phyloP scores from a whole-genome alignment of 345 rosid genomes.

The Dovyalis caffra region DNA sequence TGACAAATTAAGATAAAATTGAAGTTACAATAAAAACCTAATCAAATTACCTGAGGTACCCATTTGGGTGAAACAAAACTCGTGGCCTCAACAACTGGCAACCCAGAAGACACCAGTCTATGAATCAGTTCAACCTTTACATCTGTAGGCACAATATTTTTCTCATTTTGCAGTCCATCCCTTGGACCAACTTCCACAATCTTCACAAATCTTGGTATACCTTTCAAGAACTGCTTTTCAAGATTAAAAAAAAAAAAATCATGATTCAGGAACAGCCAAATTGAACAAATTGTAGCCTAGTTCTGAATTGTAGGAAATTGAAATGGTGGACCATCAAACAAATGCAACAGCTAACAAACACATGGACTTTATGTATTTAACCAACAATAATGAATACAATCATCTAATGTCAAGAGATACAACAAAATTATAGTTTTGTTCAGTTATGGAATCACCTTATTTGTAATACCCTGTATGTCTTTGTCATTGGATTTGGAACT shows the following conservation, averaged over 20 bases:
- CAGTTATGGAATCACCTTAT: slow-evolving; percentile 50
- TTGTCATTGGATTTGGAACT: slow-evolving; percentile 44
- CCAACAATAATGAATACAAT: slow-evolving; percentile 3
- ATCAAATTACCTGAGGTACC: slow-evolving; percentile 65
- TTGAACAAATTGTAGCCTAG: neutral
- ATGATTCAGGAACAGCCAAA: neutral
- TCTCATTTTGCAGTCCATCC: slow-evolving; percentile 73
- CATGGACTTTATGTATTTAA: neutral
- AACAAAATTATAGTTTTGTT: neutral
- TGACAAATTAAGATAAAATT: slow-evolving; percentile 4
- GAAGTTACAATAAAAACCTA: slow-evolving; percentile 1
- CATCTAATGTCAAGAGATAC: neutral
- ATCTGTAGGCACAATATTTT: slow-evolving; percentile 48
- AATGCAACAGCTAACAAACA: neutral
- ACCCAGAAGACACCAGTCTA: slow-evolving; percentile 53
- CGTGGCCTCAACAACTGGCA: slow-evolving; percentile 70
- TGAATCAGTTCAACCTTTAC: slow-evolving; percentile 61
- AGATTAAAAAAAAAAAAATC: slow-evolving; percentile 15
- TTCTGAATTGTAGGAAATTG: neutral
- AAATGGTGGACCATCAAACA: neutral
- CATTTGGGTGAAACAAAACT: slow-evolving; percentile 84
- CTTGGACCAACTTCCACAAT: slow-evolving; percentile 82
- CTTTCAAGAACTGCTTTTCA: slow-evolving; percentile 44
- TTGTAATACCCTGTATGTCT: slow-evolving; percentile 31
- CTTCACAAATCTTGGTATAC: slow-evolving; percentile 59